These are phyloP conservation scores for Linnemannia zychae DNA, from an alignment of 192 early-diverging fungal species.

Conservation along the genomic window DNA sequence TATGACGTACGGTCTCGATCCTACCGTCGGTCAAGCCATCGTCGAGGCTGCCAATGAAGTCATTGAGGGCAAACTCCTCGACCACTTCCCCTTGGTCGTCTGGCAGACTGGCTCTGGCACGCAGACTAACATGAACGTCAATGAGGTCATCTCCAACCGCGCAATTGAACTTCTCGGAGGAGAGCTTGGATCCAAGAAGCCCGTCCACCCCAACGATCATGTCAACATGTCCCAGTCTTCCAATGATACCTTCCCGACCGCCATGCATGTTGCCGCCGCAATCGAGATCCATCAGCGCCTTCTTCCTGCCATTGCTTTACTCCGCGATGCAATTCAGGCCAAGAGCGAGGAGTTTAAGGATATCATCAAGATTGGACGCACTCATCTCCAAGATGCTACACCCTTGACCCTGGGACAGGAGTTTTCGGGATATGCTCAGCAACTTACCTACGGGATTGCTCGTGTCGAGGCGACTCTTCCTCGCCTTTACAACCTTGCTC, in stretches of 20 bases:
- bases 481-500: slow-evolving; percentile 91
- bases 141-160: slow-evolving; percentile 97
- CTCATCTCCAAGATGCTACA: slow-evolving; percentile 97
- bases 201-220: slow-evolving; percentile 98
- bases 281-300: slow-evolving; percentile 84
- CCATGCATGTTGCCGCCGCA: slow-evolving; percentile 97
- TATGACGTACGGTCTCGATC: slow-evolving; percentile 86
- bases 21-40: slow-evolving; percentile 87
- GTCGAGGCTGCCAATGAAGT: slow-evolving; percentile 91
- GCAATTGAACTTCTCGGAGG: slow-evolving; percentile 94
- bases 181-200: slow-evolving; percentile 89
- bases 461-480: slow-evolving; percentile 86
- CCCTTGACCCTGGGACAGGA: slow-evolving; percentile 97
- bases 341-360: slow-evolving; percentile 85
- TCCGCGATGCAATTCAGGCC: slow-evolving; percentile 81
- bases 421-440: slow-evolving; percentile 93
- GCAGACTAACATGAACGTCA: slow-evolving; percentile 98
- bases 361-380: slow-evolving; percentile 98
- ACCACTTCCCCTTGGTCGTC: slow-evolving; percentile 97
- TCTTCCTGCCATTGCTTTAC: slow-evolving; percentile 83
- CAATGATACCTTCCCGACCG: slow-evolving; percentile 98
- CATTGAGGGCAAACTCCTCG: slow-evolving; percentile 88
- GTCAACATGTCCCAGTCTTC: slow-evolving; percentile 98
- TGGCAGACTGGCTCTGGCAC: slow-evolving; percentile 98
- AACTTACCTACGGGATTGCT: slow-evolving; percentile 88